Conservation (phyloP, 768 basidiomycete species). For the Zangia roseola region DNA sequence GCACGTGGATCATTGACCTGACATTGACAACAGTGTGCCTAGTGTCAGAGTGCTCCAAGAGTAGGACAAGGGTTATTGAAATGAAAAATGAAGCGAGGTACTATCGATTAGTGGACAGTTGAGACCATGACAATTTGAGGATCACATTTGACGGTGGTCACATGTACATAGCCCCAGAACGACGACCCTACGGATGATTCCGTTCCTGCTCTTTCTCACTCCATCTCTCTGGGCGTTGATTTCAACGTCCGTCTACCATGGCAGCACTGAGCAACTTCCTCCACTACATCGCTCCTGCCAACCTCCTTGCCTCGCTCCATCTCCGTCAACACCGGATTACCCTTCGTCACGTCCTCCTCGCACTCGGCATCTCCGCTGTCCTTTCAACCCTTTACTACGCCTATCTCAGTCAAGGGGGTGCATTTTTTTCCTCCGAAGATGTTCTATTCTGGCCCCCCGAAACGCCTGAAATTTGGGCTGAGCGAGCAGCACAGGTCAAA, state of each 20-base stretch:
- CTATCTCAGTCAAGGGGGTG: constrained; percentile 1
- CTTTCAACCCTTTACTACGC: constrained; percentile 19
- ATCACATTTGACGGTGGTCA: no score
- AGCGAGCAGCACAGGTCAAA: constrained; percentile 56
- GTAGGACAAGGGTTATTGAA: no score
- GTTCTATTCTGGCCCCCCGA: constrained; percentile 1
- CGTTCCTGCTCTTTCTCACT: neutral
- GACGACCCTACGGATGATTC: no score
- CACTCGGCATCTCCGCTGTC: constrained; percentile 4
- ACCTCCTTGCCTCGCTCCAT: neutral
- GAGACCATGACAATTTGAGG: no score
- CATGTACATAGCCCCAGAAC: no score
- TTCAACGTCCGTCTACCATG: neutral
- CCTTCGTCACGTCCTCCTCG: constrained; percentile 18
- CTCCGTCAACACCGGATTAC: constrained; percentile 11
- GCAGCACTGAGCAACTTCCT: constrained; percentile 2
- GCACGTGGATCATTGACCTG: no score
- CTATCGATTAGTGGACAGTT: no score
- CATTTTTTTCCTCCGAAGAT: neutral
- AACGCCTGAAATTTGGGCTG: constrained; percentile 42
- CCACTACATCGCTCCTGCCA: neutral
- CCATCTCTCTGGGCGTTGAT: neutral
- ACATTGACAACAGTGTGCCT: no score
- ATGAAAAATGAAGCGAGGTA: no score
- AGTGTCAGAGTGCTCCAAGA: no score